Evolutionary conservation across 2,329 filamentous ascomycete species (phyloP).

Genomic region (Talaromyces verruculosus): DNA sequence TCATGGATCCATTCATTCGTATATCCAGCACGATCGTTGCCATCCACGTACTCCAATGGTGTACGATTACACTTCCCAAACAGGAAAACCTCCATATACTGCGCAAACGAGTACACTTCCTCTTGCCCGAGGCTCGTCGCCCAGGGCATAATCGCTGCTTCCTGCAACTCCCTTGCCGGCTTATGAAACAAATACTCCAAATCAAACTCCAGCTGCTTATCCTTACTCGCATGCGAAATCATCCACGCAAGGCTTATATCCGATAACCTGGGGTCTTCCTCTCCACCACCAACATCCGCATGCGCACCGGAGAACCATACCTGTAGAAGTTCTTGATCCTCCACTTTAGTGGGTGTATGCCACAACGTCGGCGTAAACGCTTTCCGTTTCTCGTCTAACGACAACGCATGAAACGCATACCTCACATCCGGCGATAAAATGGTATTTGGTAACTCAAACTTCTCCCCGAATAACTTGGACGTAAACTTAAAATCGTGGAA

Average conservation of each 20-base stretch:
- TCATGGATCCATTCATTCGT: slow-evolving; percentile 23
- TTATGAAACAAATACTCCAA: slow-evolving; percentile 26
- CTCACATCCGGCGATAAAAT: slow-evolving; percentile 41
- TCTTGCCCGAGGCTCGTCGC: slow-evolving; percentile 23
- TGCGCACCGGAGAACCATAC: slow-evolving; percentile 53
- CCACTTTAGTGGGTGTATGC: slow-evolving; percentile 44
- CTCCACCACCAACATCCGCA: slow-evolving; percentile 48
- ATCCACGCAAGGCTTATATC: slow-evolving; percentile 56
- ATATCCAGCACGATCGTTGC: slow-evolving; percentile 12
- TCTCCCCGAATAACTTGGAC: slow-evolving; percentile 23
- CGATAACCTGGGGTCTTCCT: slow-evolving; percentile 44
- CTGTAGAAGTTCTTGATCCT: slow-evolving; percentile 45
- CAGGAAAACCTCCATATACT: slow-evolving; percentile 20
- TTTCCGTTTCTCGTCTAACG: slow-evolving; percentile 45
- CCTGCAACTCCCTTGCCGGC: slow-evolving; percentile 18
- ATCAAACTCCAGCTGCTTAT: slow-evolving; percentile 27
- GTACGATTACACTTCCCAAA: slow-evolving; percentile 22
- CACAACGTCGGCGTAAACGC: slow-evolving; percentile 45
- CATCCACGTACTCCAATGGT: slow-evolving; percentile 23
- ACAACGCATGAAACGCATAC: slow-evolving; percentile 48
- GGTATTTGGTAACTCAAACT: slow-evolving; percentile 40
- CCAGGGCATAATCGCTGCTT: slow-evolving; percentile 21
- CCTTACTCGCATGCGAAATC: slow-evolving; percentile 48
- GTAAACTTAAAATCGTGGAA: slow-evolving; percentile 27
- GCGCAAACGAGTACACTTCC: slow-evolving; percentile 14